A percentile compares a stretch with the other conserved stretches of the same genome.
Conservation (phyloP, 106 monocot genomes). For the Allium fistulosum region DNA sequence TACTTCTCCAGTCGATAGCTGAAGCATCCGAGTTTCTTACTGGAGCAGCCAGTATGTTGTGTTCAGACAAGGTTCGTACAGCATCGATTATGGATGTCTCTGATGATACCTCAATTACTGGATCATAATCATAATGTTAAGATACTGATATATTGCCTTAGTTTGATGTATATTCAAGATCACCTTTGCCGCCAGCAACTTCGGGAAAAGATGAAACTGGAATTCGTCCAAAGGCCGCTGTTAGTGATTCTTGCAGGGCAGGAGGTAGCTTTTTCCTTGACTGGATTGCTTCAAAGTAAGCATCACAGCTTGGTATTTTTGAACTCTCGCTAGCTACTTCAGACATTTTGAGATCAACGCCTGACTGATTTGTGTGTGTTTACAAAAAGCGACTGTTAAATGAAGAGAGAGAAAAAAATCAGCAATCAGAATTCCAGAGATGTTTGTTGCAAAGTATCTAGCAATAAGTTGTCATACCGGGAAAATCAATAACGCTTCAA, state of each 20-base stretch:
- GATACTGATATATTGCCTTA: too few species aligned
- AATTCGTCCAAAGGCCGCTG: constrained; percentile 72
- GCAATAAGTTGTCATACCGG: too few species aligned
- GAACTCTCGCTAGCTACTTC: constrained; percentile 18
- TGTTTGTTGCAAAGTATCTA: too few species aligned
- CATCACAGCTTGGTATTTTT: constrained; percentile 61
- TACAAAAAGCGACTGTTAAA: too few species aligned
- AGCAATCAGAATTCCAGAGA: too few species aligned
- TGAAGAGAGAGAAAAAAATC: too few species aligned
- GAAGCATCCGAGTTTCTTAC: constrained; percentile 44
- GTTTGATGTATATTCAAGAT: neutral
- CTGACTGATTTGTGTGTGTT: too few species aligned
- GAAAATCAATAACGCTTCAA: too few species aligned
- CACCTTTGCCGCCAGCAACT: constrained; percentile 88
- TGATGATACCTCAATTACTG: constrained; percentile 85
- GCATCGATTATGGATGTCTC: constrained; percentile 61
- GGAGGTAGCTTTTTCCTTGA: constrained; percentile 68
- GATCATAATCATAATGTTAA: neutral
- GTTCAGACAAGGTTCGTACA: constrained; percentile 59
- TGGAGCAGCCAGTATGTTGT: constrained; percentile 81
- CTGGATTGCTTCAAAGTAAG: constrained; percentile 83
- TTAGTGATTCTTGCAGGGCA: constrained; percentile 64
- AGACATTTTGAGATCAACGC: constrained; percentile 36
- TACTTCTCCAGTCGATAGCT: constrained; percentile 40
- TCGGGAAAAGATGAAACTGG: constrained; percentile 85